phyloP scores from a whole-genome alignment of 2,329 filamentous ascomycete genomes.

The Coniochaeta sp. region DNA sequence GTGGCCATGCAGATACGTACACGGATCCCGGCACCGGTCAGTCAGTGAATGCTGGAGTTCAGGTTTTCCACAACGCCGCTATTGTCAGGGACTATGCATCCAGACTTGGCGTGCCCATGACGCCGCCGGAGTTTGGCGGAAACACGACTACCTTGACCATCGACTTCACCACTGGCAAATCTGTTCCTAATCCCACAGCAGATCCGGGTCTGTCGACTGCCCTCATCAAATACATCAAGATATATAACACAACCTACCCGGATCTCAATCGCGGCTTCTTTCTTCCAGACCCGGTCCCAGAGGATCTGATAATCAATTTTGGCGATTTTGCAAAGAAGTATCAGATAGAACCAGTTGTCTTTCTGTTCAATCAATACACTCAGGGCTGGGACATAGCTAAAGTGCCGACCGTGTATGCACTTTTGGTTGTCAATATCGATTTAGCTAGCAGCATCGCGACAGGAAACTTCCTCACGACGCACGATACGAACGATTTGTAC shows the following conservation, averaged over 20 bases:
- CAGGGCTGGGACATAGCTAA: conserved; percentile 11
- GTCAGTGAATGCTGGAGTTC: conserved; percentile 13
- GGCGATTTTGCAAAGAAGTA: conserved; percentile 34
- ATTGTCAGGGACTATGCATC: conserved; percentile 23
- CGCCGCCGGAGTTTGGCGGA: conserved; percentile 2
- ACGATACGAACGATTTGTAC: conserved; percentile 18
- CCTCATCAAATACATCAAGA: conserved; percentile 7
- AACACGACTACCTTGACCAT: conserved; percentile 10
- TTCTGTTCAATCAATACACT: conserved; percentile 10
- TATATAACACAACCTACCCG: conserved; percentile 1
- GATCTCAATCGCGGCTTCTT: conserved; percentile 21
- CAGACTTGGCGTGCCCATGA: conserved; percentile 18
- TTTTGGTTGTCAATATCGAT: conserved; percentile 6
- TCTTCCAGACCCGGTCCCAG: conserved; percentile 34
- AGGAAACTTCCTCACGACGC: not conserved
- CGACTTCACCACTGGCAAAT: conserved; percentile 18
- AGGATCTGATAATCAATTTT: conserved; percentile 33
- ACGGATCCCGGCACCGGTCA: conserved; percentile 17
- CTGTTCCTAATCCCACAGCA: conserved; percentile 4
- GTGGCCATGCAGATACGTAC: conserved; percentile 24
- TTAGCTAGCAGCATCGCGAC: not conserved
- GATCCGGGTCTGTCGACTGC: conserved; percentile 4
- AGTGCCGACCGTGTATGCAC: conserved; percentile 10
- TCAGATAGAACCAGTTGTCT: conserved; percentile 25
- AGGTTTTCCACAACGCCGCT: conserved; percentile 21